These are phyloP conservation scores for Allium sativum DNA, from an alignment of 106 monocot species.

Conservation along the genomic window DNA sequence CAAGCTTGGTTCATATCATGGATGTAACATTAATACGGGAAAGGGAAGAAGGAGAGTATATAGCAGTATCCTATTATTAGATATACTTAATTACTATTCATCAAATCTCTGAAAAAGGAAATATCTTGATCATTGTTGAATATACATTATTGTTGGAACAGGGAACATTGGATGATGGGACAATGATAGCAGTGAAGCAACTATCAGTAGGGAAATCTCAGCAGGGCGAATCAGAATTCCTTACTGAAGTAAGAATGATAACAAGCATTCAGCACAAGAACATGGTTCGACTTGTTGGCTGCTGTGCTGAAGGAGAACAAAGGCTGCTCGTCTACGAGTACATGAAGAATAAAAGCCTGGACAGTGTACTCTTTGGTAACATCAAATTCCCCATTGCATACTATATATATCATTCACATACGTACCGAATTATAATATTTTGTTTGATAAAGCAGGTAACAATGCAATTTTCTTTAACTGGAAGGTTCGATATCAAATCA, in stretches of 20 bases:
- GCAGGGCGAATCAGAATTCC: conserved; percentile 51
- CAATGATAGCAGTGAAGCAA: conserved; percentile 44
- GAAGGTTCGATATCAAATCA: conserved; percentile 39
- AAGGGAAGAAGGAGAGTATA: too few species aligned
- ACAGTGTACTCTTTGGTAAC: conserved; percentile 28
- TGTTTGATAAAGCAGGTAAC: conserved; percentile 16
- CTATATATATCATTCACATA: neutral
- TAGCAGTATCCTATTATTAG: too few species aligned
- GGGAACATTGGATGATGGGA: conserved; percentile 35
- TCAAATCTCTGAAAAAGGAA: too few species aligned
- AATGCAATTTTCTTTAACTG: conserved; percentile 24
- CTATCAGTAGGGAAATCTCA: conserved; percentile 31
- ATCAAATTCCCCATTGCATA: neutral
- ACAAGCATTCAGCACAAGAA: conserved; percentile 54
- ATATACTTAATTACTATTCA: too few species aligned
- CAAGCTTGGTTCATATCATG: too few species aligned
- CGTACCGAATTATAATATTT: neutral
- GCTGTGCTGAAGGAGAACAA: conserved; percentile 36
- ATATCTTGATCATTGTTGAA: too few species aligned
- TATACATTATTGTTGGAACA: neutral
- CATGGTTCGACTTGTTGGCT: conserved; percentile 36
- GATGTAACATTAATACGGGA: too few species aligned
- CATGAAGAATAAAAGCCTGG: conserved; percentile 51
- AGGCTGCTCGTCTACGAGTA: conserved; percentile 49
- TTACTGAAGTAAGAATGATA: conserved; percentile 38